Base-by-base conservation (phyloP, 768 basidiomycete genomes). In the Mycena capillaripes region DNA sequence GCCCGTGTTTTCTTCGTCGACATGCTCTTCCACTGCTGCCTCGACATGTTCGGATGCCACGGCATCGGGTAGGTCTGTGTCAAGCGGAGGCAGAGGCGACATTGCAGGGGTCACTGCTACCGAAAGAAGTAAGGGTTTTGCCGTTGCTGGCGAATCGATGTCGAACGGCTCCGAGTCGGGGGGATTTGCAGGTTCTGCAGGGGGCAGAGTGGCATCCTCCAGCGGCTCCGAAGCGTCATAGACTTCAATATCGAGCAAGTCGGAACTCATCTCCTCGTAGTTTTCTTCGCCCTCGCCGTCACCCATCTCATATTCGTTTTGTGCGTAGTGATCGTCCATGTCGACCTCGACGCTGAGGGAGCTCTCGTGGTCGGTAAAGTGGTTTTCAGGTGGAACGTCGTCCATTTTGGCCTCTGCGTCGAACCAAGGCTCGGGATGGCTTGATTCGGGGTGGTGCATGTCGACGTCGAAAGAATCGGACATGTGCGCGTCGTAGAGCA, bases 401-500 rank as follows among this genome's bases (percentile, higher is more conserved):
- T 91, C 89, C 92, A 93, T 93, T 64, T 83, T 77, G 4, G 86
- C 83, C 79, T 92, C 89, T 44, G 82, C 81, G 74, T 84, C 85
- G 65, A 84, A 86, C 89, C 89, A 91, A 36, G 84, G 77, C 58
- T 91, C 89, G 60, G 86, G 83, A 16, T 38, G 11, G n/a, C n/a
- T n/a, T n/a, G n/a, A n/a, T n/a, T n/a, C n/a, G n/a, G n/a, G n/a
- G 29, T 83, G 77, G 73, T 89, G 85, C 91, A 92, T 92, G 79
- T 93, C 91, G 42, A 84, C 76, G 79, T 92, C 91, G 65, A 82
- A 81, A 76, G 87, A 91, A 81, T 92, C 91, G 59, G 88, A 80
- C 91, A 93, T 92, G 78, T 86, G 90, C 19, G 90, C 83, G 81
- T 92, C 91, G 79, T 84, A 90, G 65, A 89, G 78, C 84, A 87